Evolutionary conservation across 163 green algal genomes (phyloP), one percentile per base, ranked within the genome.

Genomic region (Volvox carteri): DNA sequence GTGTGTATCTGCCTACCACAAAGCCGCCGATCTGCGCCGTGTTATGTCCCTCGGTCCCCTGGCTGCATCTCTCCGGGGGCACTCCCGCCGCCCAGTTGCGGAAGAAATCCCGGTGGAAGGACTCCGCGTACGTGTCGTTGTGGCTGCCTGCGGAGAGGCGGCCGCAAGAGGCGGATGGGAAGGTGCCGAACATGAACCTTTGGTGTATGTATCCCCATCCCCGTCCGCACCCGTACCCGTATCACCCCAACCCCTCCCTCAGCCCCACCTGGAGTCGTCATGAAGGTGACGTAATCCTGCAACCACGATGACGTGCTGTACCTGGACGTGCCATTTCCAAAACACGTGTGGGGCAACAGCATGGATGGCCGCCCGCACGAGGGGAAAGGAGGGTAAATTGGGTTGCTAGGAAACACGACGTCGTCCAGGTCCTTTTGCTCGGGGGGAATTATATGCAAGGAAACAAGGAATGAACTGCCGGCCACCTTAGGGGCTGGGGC

Each of bases 11-110:
- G 5, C 54, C 28, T 79, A 93, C 90, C 62, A 96, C 94, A 90
- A 96, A 96, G 74, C 94, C 94, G n/a, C 94, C 94, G 44, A 97
- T 96, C 77, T 91, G 87, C 4, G 94, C 93, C 4, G 93, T 96
- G 92, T 97, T 96, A 91, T 97, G 94, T 0, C 94, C 94, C 91
- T 97, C 94, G 3, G 92, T 95, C 72, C 94, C 94, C 72, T 84
- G 28, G 7, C 85, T 84, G 88, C 94, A 96, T 30, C 84, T 54
- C 90, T 96, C 94, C n/a, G 94, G 93, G 0, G 93, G 91, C 23
- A 96, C 90, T 0, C 94, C 93, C 16, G 87, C 89, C 23, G 91
- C 90, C 91, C 90, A 96, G 92, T 95, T 95, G 19, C 46, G 68
- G 87, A 97, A 97, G 44, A 96, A 97, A 88, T 96, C 94, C 2